Conservation (phyloP, 352 stramenopile genomes). For the Globisporangium lucens region DNA sequence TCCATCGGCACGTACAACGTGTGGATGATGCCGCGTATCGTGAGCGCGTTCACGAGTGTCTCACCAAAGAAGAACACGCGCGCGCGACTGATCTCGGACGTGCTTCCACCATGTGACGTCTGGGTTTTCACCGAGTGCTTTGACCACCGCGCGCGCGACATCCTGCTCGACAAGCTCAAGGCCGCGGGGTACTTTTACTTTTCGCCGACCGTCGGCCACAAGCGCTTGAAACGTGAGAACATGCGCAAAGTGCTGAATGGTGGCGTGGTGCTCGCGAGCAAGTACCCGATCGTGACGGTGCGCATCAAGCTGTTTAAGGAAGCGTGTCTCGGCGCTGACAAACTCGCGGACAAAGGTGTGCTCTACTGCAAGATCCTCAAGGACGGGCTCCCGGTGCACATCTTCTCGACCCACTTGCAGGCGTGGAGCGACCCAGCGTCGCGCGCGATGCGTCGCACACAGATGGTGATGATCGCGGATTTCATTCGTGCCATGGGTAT, state of each 20-base stretch:
- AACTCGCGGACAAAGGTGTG: constrained; percentile 73
- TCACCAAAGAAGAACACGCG: constrained; percentile 78
- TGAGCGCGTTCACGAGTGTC: constrained; percentile 65
- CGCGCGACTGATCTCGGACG: constrained; percentile 61
- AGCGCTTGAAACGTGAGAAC: constrained; percentile 55
- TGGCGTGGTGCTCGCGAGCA: constrained; percentile 63
- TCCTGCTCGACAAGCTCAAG: constrained; percentile 65
- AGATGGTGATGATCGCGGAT: constrained; percentile 61
- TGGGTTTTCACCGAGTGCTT: constrained; percentile 83
- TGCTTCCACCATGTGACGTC: constrained; percentile 62
- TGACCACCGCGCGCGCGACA: constrained; percentile 60
- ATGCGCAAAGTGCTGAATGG: constrained; percentile 74
- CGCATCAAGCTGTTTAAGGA: constrained; percentile 72
- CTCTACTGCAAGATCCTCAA: constrained; percentile 83
- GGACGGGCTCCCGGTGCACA: constrained; percentile 62
- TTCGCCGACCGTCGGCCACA: constrained; percentile 70
- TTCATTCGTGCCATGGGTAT: constrained; percentile 61
- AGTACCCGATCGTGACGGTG: constrained; percentile 72
- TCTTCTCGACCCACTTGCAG: constrained; percentile 76
- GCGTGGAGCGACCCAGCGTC: constrained; percentile 70
- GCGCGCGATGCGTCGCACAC: constrained; percentile 48
- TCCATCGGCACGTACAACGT: constrained; percentile 78
- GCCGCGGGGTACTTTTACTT: constrained; percentile 65
- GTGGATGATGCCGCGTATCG: constrained; percentile 81
- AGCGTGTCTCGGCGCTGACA: constrained; percentile 57